Evolutionary conservation across 495 filamentous ascomycete genomes (phyloP), one percentile per base, ranked within the genome.

Genomic region (Parachaetomium inaequale): DNA sequence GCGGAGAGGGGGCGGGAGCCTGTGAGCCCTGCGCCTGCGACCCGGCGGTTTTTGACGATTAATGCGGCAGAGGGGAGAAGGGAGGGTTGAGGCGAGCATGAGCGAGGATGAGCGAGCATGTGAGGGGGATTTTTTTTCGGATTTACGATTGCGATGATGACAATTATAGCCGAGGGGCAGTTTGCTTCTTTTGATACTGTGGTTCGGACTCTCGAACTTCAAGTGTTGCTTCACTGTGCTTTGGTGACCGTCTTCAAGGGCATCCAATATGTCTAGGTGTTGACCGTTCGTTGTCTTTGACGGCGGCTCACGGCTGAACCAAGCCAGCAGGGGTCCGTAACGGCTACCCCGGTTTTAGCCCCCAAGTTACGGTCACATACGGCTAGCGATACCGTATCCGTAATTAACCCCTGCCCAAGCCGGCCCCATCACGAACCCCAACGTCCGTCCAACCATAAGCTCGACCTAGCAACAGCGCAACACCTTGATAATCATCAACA

Each of bases 1-100:
- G 26, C 23, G 17, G 38, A 58, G 28, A 11, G 6, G 32, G 32
- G 32, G 11, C 32, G 11, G 32, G 12, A 40, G n/a, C n/a, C n/a
- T n/a, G n/a, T n/a, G n/a, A n/a, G n/a, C n/a, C 50, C 55, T 0
- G 21, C 46, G 38, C 55, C 66, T 29, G 66, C 50, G 0, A 64
- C 62, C 2, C 57, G 68, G 3, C 64, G 70, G 25, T 72, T 73
- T 19, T 40, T 75, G 23, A 23, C 26, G 10, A 10, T 10, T 12
- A 17, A 53, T 0, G 50, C 38, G 28, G 52, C 19, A 7, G 40
- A 47, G 36, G 34, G 17, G 42, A 10, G 31, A 29, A 17, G 17
- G 54, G 29, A n/a, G 25, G 36, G 19, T 45, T 42, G 19, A 7
- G 52, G 32, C 10, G 7, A 2, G n/a, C 21, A n/a, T n/a, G 29